Evolutionary conservation across 371 early-diverging fungal genomes (phyloP), one percentile per base, ranked within the genome.

Genomic region (Haplosporangium sp.): DNA sequence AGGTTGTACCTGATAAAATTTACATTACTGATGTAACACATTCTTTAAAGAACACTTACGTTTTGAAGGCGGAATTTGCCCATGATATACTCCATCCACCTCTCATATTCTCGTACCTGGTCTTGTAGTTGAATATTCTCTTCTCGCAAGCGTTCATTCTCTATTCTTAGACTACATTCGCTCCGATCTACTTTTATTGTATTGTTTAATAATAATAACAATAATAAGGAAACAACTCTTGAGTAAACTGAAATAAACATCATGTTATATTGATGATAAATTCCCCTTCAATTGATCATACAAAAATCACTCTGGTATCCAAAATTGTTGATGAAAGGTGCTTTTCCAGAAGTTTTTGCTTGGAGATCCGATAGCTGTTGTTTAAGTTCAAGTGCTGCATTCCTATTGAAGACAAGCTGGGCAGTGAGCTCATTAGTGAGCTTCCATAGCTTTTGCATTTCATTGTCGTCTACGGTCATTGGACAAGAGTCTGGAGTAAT

Each of bases 81-180:
- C 81, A 79, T 79, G 65, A 79, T 79, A 19, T 67, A 79, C 19
- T 71, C 81, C 67, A 79, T 74, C 72, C 81, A 79, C 2, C 75
- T 71, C 35, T 79, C 81, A 19, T 79, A 79, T 27, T 79, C 81
- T 9, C 66, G 71, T 9, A 79, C 45, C 19, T 79, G 81, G 17
- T 79, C 81, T 55, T 79, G 81, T 8, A 79, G 27, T 48, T 79
- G 81, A 17, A 39, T 47, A 59, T 79, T 79, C 50, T 79, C 81
- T 45, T 79, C 81, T 55, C n/a, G 50, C 13, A 79, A 57, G 2
- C 81, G 68, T 19, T 79, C 81, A 40, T 79, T 79, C 37, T 67
- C 72, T 79, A 79, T 74, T 66, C 75, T 70, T 20, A 79, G 69
- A 6, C 20, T 64, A 35, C 56, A 44, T 50, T 79, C 81, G 15